Conservation (phyloP, 2,329 filamentous ascomycete species). For the Colletotrichum falcatum region DNA sequence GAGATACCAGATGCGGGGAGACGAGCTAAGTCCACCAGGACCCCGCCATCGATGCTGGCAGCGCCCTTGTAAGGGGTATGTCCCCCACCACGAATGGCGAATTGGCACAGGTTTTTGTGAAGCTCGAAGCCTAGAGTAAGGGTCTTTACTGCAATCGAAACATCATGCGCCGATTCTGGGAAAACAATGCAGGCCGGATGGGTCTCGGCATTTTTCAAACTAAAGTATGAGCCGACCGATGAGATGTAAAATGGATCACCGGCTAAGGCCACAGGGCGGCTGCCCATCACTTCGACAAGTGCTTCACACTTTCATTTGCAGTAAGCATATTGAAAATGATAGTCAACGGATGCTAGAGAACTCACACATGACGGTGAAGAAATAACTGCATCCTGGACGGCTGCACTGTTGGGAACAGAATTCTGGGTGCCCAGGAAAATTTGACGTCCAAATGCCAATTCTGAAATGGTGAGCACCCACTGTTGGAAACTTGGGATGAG, state of each 20-base stretch:
- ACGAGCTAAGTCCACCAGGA: conserved; percentile 22
- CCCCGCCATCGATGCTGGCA: conserved; percentile 35
- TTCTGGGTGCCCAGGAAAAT: too few species aligned
- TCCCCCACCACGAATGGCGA: conserved; percentile 38
- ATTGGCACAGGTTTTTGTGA: background rate
- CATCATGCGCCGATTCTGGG: conserved; percentile 18
- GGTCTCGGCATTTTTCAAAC: conserved; percentile 8
- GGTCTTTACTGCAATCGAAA: conserved; percentile 27
- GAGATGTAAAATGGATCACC: background rate
- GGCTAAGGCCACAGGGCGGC: background rate
- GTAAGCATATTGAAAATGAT: background rate
- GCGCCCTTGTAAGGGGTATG: conserved; percentile 32
- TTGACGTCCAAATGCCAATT: too few species aligned
- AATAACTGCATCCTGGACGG: too few species aligned
- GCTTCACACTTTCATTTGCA: background rate
- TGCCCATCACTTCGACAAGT: conserved; percentile 2
- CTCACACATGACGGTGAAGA: conserved; percentile 16
- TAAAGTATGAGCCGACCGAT: conserved; percentile 13
- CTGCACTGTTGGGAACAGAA: too few species aligned
- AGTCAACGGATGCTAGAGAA: background rate
- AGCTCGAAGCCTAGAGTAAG: background rate
- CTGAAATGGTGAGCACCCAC: too few species aligned
- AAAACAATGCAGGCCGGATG: conserved; percentile 35
- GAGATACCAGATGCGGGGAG: conserved; percentile 41
- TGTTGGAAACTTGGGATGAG: too few species aligned